Evolutionary conservation across 2,329 filamentous ascomycete genomes (phyloP).

Genomic region (Stachybotrys echinatus): DNA sequence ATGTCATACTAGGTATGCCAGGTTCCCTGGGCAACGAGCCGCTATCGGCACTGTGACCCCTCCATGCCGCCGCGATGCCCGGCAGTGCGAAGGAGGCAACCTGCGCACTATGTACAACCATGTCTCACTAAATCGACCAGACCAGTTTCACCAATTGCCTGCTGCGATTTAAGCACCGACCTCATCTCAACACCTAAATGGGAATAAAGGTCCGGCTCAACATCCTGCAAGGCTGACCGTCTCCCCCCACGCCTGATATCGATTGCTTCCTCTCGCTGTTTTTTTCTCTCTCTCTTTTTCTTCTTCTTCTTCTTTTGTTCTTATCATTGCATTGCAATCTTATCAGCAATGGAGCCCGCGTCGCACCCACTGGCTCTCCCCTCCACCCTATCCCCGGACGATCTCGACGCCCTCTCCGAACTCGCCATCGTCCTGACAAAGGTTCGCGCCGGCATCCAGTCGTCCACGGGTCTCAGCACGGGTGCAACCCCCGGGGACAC

Average conservation of each 20-base stretch:
- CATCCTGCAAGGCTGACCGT: background rate
- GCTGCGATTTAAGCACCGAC: background rate
- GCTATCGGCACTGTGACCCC: background rate
- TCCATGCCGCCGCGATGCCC: too few species aligned
- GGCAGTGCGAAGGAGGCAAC: background rate
- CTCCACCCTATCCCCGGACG: slow-evolving; percentile 68
- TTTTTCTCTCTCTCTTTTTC: too few species aligned
- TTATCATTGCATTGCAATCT: too few species aligned
- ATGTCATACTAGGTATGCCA: background rate
- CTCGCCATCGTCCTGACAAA: slow-evolving; percentile 73
- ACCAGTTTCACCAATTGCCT: background rate
- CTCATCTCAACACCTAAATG: background rate
- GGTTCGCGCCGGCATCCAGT: slow-evolving; percentile 50
- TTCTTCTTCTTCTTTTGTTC: too few species aligned
- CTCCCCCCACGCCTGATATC: background rate
- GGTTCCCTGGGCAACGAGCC: background rate
- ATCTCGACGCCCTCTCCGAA: slow-evolving; percentile 80
- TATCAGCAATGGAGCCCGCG: background rate
- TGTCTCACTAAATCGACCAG: background rate
- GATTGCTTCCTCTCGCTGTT: too few species aligned
- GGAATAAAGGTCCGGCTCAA: background rate
- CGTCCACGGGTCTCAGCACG: slow-evolving; percentile 31
- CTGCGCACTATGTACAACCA: background rate
- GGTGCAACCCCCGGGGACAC: slow-evolving; percentile 30
- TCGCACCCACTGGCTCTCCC: slow-evolving; percentile 47